Evolutionary conservation across 2,329 filamentous ascomycete species (phyloP), one percentile per base, ranked within the genome.

Genomic region (Endoconidiophora polonica): DNA sequence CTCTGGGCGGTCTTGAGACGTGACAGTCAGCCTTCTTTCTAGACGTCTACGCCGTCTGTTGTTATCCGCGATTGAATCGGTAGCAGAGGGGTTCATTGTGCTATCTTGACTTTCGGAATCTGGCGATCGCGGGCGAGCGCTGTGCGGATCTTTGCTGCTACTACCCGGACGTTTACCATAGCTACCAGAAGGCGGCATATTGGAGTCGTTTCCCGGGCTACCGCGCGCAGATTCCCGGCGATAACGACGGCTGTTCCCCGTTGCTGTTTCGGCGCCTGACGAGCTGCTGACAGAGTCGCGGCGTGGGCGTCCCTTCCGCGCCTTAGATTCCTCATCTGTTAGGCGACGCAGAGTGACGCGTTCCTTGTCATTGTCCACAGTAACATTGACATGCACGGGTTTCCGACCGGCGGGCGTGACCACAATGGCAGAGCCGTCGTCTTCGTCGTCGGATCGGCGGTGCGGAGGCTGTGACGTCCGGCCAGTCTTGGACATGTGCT

Each of bases 341-440:
- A 81, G 63, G 36, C 74, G 68, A 37, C 77, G 70, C 40, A 81
- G 63, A 12, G 77, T 81, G 51, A 81, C 70, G 55, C 68, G 69
- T 56, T 81, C 76, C 55, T 77, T 73, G 55, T 78, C 52, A 7
- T 23, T 20, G 14, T 52, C 72, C 44, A 79, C 67, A 57, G 73
- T 74, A 50, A 80, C 63, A 59, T 75, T 77, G 52, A 80, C 71
- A 57, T 73, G 75, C 29, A 76, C 67, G 2, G 72, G 67, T 29
- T 68, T 66, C 29, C 12, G 29, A 56, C 68, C 70, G 4, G 61
- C 60, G 4, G 63, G 66, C 23, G 66, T 65, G 47, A 63, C 64
- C 49, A 66, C 67, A 22, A 63, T 62, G 29, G 67, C 62, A 29
- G 67, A 61, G 22, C 39, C 26, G 7, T 42, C 44, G 33, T 54